Evolutionary conservation across 345 rosid species (phyloP).

Genomic region (Nephelium lappaceum): DNA sequence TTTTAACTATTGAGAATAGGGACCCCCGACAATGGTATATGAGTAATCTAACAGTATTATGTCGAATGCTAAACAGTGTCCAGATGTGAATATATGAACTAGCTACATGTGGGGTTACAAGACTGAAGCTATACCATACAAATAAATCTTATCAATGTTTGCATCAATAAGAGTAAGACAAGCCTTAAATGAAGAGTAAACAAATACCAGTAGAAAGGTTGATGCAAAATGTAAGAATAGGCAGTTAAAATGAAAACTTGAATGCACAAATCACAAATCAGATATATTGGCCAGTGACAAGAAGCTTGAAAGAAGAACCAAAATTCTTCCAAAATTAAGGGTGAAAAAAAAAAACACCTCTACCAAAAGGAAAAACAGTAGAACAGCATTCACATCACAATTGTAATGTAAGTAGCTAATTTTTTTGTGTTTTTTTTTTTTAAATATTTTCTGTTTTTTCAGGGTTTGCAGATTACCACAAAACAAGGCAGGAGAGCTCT

Average conservation of each 20-base stretch:
- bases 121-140: too few species aligned
- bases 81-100: too few species aligned
- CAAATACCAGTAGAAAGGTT: conserved; percentile 22
- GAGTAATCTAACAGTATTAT: too few species aligned
- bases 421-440: neutral
- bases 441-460: conserved; percentile 11
- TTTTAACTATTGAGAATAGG: too few species aligned
- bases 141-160: neutral
- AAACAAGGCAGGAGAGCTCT: conserved; percentile 93
- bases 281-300: conserved; percentile 23
- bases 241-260: conserved; percentile 13
- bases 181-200: conserved; percentile 16
- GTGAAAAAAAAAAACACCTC: conserved; percentile 10
- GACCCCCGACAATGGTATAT: too few species aligned
- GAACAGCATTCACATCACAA: conserved; percentile 24
- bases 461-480: conserved; percentile 85
- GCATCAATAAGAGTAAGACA: conserved; percentile 11
- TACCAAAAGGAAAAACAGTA: conserved; percentile 10
- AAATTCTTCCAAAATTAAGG: conserved; percentile 23
- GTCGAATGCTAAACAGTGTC: neutral
- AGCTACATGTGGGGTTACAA: too few species aligned
- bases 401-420: conserved; percentile 3
- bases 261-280: conserved; percentile 22
- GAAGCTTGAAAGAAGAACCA: conserved; percentile 21
- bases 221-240: conserved; percentile 16